phyloP scores from a whole-genome alignment of 106 monocot genomes.

The Dendrobium catenatum region DNA sequence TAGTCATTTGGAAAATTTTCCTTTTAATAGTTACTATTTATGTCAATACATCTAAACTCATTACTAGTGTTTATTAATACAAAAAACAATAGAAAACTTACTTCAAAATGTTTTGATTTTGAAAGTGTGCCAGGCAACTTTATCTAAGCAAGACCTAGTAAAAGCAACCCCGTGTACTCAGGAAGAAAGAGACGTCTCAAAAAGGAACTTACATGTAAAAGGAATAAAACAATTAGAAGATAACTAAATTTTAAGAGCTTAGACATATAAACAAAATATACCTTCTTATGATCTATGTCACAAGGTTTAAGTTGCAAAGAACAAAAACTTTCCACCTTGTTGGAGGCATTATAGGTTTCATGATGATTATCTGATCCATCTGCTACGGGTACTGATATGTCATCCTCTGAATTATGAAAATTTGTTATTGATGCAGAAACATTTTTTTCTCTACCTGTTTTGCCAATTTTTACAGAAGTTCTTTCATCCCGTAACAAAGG shows the following conservation, averaged over 20 bases:
- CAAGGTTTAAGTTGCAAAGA: not conserved
- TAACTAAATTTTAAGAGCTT: not conserved
- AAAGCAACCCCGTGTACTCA: not conserved
- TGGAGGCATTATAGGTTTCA: slow-evolving; percentile 11
- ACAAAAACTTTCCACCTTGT: slow-evolving; percentile 5
- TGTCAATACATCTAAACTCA: not conserved
- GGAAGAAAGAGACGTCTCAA: not conserved
- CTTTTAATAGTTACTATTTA: not conserved
- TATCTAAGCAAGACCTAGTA: not conserved
- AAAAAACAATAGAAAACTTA: not conserved
- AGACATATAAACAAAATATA: not conserved
- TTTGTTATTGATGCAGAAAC: slow-evolving; percentile 10
- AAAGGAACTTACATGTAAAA: not conserved
- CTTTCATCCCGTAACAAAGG: slow-evolving; percentile 64
- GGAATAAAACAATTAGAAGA: not conserved
- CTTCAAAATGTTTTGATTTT: not conserved
- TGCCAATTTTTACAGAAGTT: slow-evolving; percentile 21
- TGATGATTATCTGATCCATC: slow-evolving; percentile 12
- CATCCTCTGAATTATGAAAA: slow-evolving; percentile 11
- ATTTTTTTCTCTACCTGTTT: slow-evolving; percentile 20
- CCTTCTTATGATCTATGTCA: not conserved
- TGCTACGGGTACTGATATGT: slow-evolving; percentile 13
- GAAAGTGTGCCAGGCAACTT: not conserved
- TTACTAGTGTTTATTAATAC: not conserved
- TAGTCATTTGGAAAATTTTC: not conserved